Percentiles rank a stretch among this genome's conserved stretches.
Evolutionary conservation across 129 eudicot species (phyloP).

Genomic region (Tagetes patula): DNA sequence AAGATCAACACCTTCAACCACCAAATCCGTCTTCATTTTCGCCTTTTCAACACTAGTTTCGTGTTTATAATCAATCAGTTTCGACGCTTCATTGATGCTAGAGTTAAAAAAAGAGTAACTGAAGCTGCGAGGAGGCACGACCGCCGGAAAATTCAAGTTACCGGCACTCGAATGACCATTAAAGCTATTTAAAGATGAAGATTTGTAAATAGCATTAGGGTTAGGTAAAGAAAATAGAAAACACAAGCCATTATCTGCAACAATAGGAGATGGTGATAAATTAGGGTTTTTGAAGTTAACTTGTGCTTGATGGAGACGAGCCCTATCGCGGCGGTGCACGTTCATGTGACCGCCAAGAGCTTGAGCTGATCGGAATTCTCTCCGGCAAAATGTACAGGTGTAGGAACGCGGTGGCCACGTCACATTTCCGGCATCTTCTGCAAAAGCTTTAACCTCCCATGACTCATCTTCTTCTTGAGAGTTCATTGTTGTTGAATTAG

Average conservation of each 20-base stretch:
- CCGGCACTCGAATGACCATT: neutral
- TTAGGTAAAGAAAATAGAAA: slow-evolving; percentile 37
- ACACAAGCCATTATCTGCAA: slow-evolving; percentile 32
- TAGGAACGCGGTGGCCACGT: slow-evolving; percentile 39
- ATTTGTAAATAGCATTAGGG: slow-evolving; percentile 30
- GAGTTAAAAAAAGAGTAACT: slow-evolving; percentile 20
- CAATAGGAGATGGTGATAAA: slow-evolving; percentile 19
- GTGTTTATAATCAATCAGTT: slow-evolving; percentile 6
- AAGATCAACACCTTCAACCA: slow-evolving; percentile 34
- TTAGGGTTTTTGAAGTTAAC: slow-evolving; percentile 21
- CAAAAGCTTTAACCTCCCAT: slow-evolving; percentile 37
- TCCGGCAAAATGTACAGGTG: slow-evolving; percentile 33
- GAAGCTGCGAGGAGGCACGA: slow-evolving; percentile 23
- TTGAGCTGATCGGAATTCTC: slow-evolving; percentile 40
- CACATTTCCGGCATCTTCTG: slow-evolving; percentile 28
- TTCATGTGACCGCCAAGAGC: slow-evolving; percentile 45
- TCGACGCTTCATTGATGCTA: slow-evolving; percentile 25
- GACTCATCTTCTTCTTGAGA: slow-evolving; percentile 36
- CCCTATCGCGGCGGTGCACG: slow-evolving; percentile 44
- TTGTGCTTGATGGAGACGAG: slow-evolving; percentile 32
- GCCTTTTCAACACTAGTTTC: slow-evolving; percentile 7
- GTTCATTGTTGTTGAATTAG: slow-evolving; percentile 1
- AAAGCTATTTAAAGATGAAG: slow-evolving; percentile 16
- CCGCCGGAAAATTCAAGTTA: slow-evolving; percentile 16
- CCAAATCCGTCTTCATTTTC: slow-evolving; percentile 18